These are phyloP conservation scores for Wallemia ichthyophaga DNA, from an alignment of 1,284 basidiomycete genomes.

Conservation along the genomic window DNA sequence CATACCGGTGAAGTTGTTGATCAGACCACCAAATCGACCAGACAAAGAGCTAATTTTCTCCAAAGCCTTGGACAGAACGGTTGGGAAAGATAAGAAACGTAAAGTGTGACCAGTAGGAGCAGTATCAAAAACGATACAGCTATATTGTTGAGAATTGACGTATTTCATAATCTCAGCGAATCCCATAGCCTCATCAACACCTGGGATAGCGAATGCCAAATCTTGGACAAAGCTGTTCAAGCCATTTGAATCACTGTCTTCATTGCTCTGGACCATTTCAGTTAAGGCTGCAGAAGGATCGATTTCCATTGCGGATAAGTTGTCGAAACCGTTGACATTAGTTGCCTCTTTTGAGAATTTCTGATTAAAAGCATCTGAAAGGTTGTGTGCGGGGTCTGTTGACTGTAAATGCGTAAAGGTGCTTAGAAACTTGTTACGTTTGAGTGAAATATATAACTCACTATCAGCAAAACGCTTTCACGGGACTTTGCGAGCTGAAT, in stretches of 20 bases:
- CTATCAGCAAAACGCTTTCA: constrained; percentile 74
- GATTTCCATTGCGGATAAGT: constrained; percentile 96
- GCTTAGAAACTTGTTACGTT: background rate
- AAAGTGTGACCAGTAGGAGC: constrained; percentile 95
- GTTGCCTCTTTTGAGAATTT: constrained; percentile 99
- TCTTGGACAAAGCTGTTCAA: constrained; percentile 99
- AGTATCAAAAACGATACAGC: constrained; percentile 95
- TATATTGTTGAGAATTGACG: constrained; percentile 99
- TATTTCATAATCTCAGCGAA: constrained; percentile 99
- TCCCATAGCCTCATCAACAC: constrained; percentile 98
- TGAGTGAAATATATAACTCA: constrained; percentile 19
- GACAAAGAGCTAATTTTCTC: constrained; percentile 77
- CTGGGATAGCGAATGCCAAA: constrained; percentile 90
- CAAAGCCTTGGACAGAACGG: constrained; percentile 84
- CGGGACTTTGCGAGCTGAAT: constrained; percentile 63
- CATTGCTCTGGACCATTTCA: constrained; percentile 23
- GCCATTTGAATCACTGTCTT: constrained; percentile 46
- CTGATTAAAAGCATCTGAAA: constrained; percentile 94
- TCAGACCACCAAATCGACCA: constrained; percentile 86
- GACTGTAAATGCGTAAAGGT: too few species aligned
- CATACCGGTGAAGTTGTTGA: constrained; percentile 53
- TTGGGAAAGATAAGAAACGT: constrained; percentile 91
- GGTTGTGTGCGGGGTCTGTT: constrained; percentile 93
- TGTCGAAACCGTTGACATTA: constrained; percentile 92
- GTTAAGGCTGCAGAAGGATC: constrained; percentile 39